Evolutionary conservation across 2,329 filamentous ascomycete species (phyloP).

Genomic region (Metarhizium album): DNA sequence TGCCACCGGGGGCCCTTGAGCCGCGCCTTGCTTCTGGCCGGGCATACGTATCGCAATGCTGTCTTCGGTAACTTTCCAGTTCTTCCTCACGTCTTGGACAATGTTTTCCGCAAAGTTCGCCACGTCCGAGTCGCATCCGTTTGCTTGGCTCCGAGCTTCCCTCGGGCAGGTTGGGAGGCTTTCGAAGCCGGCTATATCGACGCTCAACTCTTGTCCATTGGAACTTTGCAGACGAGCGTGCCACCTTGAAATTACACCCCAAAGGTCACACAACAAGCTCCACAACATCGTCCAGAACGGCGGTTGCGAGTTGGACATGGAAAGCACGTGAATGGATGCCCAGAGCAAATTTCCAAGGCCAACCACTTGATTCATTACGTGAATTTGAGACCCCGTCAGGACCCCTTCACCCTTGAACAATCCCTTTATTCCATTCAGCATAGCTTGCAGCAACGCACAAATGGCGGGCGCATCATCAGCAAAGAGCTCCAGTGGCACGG

Average conservation of each 20-base stretch:
- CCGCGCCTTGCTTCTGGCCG: conserved; percentile 23
- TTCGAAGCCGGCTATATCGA: conserved; percentile 9
- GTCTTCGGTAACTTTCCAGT: conserved; percentile 28
- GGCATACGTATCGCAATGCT: conserved; percentile 28
- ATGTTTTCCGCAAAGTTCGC: conserved; percentile 32
- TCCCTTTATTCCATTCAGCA: conserved; percentile 19
- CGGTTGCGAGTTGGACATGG: conserved; percentile 6
- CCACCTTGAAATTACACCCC: conserved; percentile 10
- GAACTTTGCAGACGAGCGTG: conserved; percentile 10
- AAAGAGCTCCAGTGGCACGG: conserved; percentile 26
- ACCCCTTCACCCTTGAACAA: conserved; percentile 9
- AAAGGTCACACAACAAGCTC: conserved; percentile 10
- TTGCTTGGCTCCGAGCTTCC: background rate
- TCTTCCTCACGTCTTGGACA: conserved; percentile 31
- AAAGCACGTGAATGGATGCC: conserved; percentile 16
- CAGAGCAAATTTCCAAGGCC: conserved; percentile 20
- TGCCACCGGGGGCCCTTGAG: conserved; percentile 21
- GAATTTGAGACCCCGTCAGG: conserved; percentile 15
- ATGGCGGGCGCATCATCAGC: conserved; percentile 23
- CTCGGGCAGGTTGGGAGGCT: conserved; percentile 14
- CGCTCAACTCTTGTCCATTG: conserved; percentile 10
- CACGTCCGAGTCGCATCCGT: conserved; percentile 19
- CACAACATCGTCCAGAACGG: conserved; percentile 12
- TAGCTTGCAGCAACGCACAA: conserved; percentile 19
- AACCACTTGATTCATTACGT: conserved; percentile 19